A percentile compares a stretch with the other conserved stretches of the same genome.
These are phyloP conservation scores for Pseudogymnoascus sp. DNA, from an alignment of 2,329 filamentous ascomycete species.

Conservation along the genomic window DNA sequence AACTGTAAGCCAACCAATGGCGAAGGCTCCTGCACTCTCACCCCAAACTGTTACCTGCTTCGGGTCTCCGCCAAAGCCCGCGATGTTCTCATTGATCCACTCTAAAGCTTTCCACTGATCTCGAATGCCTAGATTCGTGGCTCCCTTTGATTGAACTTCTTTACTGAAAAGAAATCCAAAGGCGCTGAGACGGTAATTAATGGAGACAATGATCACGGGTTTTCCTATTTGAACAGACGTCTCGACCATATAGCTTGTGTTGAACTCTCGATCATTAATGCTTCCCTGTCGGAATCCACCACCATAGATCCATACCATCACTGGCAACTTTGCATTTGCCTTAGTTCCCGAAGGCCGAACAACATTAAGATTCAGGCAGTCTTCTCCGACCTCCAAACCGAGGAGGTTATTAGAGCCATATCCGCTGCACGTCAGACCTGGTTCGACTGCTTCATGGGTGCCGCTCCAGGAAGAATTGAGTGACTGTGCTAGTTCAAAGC, in stretches of 20 bases:
- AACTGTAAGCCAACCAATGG: constrained; percentile 62
- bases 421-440: not conserved
- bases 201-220: constrained; percentile 48
- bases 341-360: constrained; percentile 29
- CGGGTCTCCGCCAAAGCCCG: constrained; percentile 52
- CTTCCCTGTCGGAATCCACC: constrained; percentile 53
- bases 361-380: constrained; percentile 48
- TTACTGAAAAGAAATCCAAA: constrained; percentile 58
- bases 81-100: constrained; percentile 56
- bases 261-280: constrained; percentile 49
- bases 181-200: constrained; percentile 56
- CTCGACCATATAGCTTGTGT: constrained; percentile 43
- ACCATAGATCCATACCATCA: constrained; percentile 56
- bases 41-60: constrained; percentile 55
- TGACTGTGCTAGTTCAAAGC: constrained; percentile 11
- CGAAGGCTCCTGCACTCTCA: constrained; percentile 55
- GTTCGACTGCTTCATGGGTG: constrained; percentile 3
- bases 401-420: constrained; percentile 10
- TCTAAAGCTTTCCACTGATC: constrained; percentile 53
- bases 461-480: not conserved
- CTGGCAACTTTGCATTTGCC: constrained; percentile 33
- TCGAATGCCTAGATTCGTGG: constrained; percentile 57
- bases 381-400: constrained; percentile 32
- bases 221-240: constrained; percentile 3
- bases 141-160: constrained; percentile 36